Conservation (phyloP, 148 eudicot genomes). For the Arbutus unedo region DNA sequence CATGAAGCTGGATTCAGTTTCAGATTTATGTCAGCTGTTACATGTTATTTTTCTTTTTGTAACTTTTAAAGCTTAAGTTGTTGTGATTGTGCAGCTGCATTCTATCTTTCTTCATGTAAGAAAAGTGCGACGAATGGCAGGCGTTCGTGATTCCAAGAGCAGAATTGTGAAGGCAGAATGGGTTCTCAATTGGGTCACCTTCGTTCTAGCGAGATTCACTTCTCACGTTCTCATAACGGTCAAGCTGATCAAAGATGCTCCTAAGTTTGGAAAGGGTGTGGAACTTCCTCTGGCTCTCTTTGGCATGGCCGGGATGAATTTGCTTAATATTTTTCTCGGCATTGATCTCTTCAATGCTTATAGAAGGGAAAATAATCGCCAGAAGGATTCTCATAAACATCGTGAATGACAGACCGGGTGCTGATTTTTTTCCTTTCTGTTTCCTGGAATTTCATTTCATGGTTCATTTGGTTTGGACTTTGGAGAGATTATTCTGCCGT, state of each 20-base stretch:
- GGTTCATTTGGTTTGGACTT: not conserved
- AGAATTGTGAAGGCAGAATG: conserved; percentile 74
- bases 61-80: not conserved
- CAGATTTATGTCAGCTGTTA: not conserved
- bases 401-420: conserved; percentile 23
- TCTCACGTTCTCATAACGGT: conserved; percentile 71
- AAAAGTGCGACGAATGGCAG: conserved; percentile 77
- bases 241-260: conserved; percentile 72
- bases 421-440: not conserved
- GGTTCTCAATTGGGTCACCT: conserved; percentile 65
- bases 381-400: conserved; percentile 21
- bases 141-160: conserved; percentile 55
- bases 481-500: too few species aligned
- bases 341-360: conserved; percentile 65
- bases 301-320: conserved; percentile 86
- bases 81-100: conserved; percentile 49
- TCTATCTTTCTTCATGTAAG: conserved; percentile 76
- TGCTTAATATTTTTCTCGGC: conserved; percentile 66
- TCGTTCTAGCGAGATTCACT: conserved; percentile 53
- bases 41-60: not conserved
- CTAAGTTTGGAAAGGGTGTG: conserved; percentile 68
- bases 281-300: conserved; percentile 81
- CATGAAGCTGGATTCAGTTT: not conserved
- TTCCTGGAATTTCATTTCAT: not conserved
- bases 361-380: conserved; percentile 45